Base-by-base conservation (phyloP, 148 eudicot genomes). In the Cornus florida region DNA sequence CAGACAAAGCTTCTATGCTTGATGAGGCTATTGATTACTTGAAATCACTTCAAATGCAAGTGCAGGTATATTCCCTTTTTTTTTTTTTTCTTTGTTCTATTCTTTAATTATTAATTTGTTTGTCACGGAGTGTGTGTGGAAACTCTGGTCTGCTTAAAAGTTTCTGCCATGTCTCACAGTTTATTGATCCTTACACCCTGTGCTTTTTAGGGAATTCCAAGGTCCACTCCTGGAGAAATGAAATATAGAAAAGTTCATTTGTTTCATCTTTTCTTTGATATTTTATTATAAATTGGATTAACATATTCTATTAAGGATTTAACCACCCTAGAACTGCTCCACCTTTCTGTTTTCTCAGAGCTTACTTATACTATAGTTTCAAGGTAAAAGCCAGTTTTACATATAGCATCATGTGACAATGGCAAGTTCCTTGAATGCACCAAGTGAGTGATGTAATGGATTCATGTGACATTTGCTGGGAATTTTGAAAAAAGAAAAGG, bases 1-100 rank as follows among this genome's bases (percentile, higher is more conserved):
- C 91, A 10, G 97, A 95, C 82, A 93, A 89, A 86, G 96, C 97
- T 78, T 91, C 98, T 23, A 93, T 91, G 95, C 86, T 94, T 79
- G 98, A 92, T 82, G 97, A 92, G 84, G 97, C 94, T 57, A 93
- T 93, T 35, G 94, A 90, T 79, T 93, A 93, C 84, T 71, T 91
- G 87, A 91, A 91, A 82, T 85, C 93, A 43, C 87, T 95, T 64
- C 92, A 90, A 73, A 46, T 87, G 89, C 97, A 91, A 91, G 91
- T 91, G 23, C 98, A 93, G 97, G 96, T 90, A 88, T 24, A 33
- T 53, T 62, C 23, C 66, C 10, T n/a, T 60, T 60, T 19, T 60
- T 50, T 10, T 0, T 53, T 14, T 12, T 53, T 7, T 1, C 3
- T 53, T 53, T 53, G 19, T 48, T 11, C 19, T 53, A 53, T 48